Conservation (phyloP, 805 yeast species). For the Ogataea siamensis region DNA sequence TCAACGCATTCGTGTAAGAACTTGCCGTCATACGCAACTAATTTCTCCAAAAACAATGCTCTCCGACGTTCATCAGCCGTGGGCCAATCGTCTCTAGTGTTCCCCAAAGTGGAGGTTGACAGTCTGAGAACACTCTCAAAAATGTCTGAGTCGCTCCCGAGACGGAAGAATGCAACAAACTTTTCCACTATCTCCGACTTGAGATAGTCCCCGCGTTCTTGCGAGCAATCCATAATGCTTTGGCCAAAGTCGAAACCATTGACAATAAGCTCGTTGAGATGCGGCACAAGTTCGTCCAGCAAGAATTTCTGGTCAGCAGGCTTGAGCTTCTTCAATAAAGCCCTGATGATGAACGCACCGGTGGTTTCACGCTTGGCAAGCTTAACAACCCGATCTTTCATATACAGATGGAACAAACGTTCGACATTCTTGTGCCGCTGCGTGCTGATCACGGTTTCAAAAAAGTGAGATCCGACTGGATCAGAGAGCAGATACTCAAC, state of each 20-base stretch:
- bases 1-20: constrained; percentile 59
- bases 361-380: constrained; percentile 79
- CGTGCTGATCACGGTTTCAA: constrained; percentile 65
- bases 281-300: constrained; percentile 64
- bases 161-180: constrained; percentile 42
- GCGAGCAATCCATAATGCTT: constrained; percentile 64
- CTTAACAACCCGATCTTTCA: constrained; percentile 70
- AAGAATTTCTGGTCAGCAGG: constrained; percentile 61
- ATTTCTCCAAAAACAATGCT: constrained; percentile 67
- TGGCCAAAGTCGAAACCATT: constrained; percentile 71
- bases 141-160: constrained; percentile 41
- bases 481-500: constrained; percentile 82
- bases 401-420: constrained; percentile 66
- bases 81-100: constrained; percentile 87
- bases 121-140: constrained; percentile 67
- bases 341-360: constrained; percentile 77
- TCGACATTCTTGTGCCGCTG: constrained; percentile 68
- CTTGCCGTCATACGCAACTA: constrained; percentile 64
- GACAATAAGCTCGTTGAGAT: constrained; percentile 56
- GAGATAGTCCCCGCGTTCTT: constrained; percentile 53
- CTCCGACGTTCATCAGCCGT: constrained; percentile 86
- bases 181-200: constrained; percentile 56
- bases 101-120: constrained; percentile 71
- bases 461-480: constrained; percentile 90
- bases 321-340: constrained; percentile 62